Conservation (phyloP, 306 rosid species). For the Vachellia collinsii region DNA sequence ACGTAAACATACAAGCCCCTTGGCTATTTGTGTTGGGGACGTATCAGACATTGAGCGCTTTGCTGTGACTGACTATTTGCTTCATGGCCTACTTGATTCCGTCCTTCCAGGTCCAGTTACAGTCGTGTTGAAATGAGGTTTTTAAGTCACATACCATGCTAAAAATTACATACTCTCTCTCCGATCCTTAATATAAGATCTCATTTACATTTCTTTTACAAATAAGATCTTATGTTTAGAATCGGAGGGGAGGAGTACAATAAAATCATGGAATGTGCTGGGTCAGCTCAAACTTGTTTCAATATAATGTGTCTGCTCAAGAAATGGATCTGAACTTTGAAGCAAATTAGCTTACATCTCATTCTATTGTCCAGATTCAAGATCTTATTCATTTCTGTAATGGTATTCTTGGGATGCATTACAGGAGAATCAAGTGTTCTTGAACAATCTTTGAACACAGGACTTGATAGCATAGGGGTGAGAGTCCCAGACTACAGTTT, state of each 20-base stretch:
- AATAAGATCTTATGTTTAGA: too few species aligned
- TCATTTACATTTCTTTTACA: too few species aligned
- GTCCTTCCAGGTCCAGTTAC: constrained; percentile 93
- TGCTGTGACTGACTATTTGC: constrained; percentile 73
- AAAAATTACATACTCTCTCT: background rate
- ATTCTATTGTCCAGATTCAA: constrained; percentile 1
- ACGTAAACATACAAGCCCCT: constrained; percentile 62
- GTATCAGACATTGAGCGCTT: constrained; percentile 55
- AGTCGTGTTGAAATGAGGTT: constrained; percentile 75
- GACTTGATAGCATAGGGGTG: constrained; percentile 83
- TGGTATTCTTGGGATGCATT: constrained; percentile 34
- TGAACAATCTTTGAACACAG: constrained; percentile 86
- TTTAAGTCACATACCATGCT: constrained; percentile 18
- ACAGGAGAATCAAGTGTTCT: constrained; percentile 84
- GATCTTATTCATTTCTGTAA: background rate
- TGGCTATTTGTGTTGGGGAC: constrained; percentile 70
- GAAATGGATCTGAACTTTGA: background rate
- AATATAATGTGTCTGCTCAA: background rate
- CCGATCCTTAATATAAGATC: too few species aligned
- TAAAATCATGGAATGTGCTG: too few species aligned
- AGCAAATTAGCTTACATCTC: background rate
- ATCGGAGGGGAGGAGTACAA: too few species aligned
- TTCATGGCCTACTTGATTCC: constrained; percentile 70
- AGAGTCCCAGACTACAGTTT: constrained; percentile 87
- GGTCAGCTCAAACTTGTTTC: background rate